These are phyloP conservation scores for Suillus subalutaceus DNA, from an alignment of 768 basidiomycete genomes.

Conservation along the genomic window DNA sequence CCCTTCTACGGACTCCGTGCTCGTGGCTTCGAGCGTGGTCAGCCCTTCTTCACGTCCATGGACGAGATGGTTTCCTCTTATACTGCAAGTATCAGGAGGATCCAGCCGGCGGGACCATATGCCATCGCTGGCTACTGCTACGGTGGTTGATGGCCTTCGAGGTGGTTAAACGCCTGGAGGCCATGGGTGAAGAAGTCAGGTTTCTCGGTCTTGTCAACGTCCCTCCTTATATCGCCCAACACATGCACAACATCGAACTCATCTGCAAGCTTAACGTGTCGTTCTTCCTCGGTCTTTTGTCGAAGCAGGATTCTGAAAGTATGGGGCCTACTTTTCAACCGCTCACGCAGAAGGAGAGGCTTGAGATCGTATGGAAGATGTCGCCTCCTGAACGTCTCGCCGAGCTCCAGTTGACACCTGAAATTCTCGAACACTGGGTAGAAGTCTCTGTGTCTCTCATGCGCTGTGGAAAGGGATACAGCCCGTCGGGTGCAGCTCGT, in stretches of 20 bases:
- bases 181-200: constrained; percentile 31
- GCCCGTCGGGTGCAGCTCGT: constrained; percentile 27
- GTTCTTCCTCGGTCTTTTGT: constrained; percentile 42
- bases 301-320: constrained; percentile 27
- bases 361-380: constrained; percentile 28
- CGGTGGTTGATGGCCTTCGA: constrained; percentile 41
- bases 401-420: constrained; percentile 33
- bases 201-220: constrained; percentile 40
- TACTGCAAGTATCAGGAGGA: constrained; percentile 30
- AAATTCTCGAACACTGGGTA: constrained; percentile 31
- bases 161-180: constrained; percentile 35
- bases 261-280: constrained; percentile 42
- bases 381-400: constrained; percentile 30
- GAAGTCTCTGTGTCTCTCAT: constrained; percentile 30
- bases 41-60: constrained; percentile 33
- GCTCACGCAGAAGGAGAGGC: constrained; percentile 26
- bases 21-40: constrained; percentile 39
- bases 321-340: constrained; percentile 22
- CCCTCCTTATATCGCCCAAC: constrained; percentile 40
- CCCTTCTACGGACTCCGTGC: constrained; percentile 43
- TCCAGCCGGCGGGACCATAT: constrained; percentile 36
- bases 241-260: constrained; percentile 46
- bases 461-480: constrained; percentile 32
- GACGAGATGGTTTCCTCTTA: constrained; percentile 38
- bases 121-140: constrained; percentile 42